Conservation (phyloP, 192 early-diverging fungal species). For the Obelidium mucronatum region DNA sequence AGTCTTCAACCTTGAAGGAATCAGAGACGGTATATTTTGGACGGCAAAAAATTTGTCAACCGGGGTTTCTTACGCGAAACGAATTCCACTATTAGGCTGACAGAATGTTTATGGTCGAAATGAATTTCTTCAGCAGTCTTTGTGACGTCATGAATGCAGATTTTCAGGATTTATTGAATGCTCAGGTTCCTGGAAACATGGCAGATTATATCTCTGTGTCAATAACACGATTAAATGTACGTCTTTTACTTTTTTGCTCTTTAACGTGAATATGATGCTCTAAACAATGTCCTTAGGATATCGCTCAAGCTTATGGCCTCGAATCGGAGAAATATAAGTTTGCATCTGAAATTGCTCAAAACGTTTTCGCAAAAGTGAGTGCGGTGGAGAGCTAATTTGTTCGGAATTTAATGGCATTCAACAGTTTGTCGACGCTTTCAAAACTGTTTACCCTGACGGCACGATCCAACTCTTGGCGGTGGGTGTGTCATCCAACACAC, state of each 20-base stretch:
- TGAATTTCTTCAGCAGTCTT: not conserved
- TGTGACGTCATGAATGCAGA: constrained; percentile 12
- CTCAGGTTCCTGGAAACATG: not conserved
- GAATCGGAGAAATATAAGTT: constrained; percentile 9
- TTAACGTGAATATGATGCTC: no score
- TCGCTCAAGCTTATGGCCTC: constrained; percentile 9
- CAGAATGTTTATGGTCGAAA: constrained; percentile 33
- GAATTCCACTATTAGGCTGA: constrained; percentile 20
- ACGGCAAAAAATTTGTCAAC: no score
- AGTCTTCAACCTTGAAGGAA: not conserved
- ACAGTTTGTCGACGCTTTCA: constrained; percentile 5
- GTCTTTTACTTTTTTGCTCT: not conserved
- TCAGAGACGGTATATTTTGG: constrained; percentile 15
- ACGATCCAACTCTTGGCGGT: constrained; percentile 18
- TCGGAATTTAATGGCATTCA: no score
- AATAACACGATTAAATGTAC: not conserved
- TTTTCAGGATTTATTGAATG: not conserved
- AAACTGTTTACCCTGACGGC: constrained; percentile 6
- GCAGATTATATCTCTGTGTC: not conserved
- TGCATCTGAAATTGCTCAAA: not conserved
- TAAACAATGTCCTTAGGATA: not conserved
- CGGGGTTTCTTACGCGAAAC: not conserved
- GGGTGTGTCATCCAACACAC: no score
- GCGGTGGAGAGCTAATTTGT: no score
- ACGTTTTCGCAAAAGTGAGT: constrained; percentile 5